Conservation (phyloP, 441 rosid genomes). For the Adansonia madagascariensis region DNA sequence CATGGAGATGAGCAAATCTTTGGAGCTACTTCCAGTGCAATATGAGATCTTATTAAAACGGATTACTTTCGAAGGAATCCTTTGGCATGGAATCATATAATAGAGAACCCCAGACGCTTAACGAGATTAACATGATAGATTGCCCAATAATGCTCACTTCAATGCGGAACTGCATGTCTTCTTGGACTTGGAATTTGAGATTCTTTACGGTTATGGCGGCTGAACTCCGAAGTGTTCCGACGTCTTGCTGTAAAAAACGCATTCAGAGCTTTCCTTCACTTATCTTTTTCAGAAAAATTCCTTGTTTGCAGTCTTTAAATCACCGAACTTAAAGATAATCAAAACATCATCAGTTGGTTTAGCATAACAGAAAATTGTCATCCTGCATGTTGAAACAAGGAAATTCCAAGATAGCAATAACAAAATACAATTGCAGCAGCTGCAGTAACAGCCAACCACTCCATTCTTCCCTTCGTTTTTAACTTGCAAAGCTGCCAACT, state of each 20-base stretch:
- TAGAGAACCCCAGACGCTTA: too few relatives aligned
- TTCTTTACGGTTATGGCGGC: constrained; percentile 48
- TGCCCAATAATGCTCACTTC: constrained; percentile 60
- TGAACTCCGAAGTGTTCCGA: constrained; percentile 58
- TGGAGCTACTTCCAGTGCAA: too few relatives aligned
- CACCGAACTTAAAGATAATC: constrained; percentile 56
- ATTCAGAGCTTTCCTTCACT: constrained; percentile 77
- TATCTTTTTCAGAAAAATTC: constrained; percentile 62
- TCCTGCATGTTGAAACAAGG: neutral
- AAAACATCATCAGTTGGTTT: constrained; percentile 56
- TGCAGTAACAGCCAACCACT: constrained; percentile 2
- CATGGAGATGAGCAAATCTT: too few relatives aligned
- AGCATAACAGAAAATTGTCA: constrained; percentile 26
- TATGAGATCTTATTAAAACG: too few relatives aligned
- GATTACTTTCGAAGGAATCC: too few relatives aligned
- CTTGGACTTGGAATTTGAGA: constrained; percentile 50
- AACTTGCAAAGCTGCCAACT: neutral
- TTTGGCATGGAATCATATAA: too few relatives aligned
- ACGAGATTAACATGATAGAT: too few relatives aligned
- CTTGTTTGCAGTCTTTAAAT: constrained; percentile 57
- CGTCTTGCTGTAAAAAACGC: constrained; percentile 47
- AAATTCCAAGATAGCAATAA: neutral
- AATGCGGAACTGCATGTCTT: constrained; percentile 66
- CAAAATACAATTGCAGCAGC: neutral
- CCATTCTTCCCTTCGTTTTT: neutral